Evolutionary conservation across 140 eudicot species (phyloP).

Genomic region (Cichorium intybus): DNA sequence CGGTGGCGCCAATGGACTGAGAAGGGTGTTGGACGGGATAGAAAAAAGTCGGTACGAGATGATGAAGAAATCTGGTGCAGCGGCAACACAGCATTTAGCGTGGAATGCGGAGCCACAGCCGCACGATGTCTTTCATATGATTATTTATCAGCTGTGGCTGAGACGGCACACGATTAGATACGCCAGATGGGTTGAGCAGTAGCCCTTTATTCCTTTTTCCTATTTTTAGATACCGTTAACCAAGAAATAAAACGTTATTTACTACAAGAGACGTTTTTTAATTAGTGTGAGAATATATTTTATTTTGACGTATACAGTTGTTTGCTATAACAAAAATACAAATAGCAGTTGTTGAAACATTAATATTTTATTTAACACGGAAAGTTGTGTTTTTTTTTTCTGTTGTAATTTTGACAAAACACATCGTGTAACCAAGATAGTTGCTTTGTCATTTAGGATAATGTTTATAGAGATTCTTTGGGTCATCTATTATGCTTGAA

Average conservation of each 20-base stretch:
- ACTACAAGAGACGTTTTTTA: slow-evolving; percentile 1
- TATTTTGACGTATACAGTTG: not conserved
- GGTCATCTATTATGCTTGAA: too few species aligned
- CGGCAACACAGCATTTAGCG: slow-evolving; percentile 65
- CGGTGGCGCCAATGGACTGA: slow-evolving; percentile 48
- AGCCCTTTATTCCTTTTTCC: not conserved
- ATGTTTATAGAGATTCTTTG: too few species aligned
- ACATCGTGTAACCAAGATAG: too few species aligned
- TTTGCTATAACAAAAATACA: too few species aligned
- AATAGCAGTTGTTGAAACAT: not conserved
- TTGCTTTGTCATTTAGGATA: too few species aligned
- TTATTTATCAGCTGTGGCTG: slow-evolving; percentile 90
- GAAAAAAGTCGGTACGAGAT: slow-evolving; percentile 38
- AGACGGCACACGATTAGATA: slow-evolving; percentile 79
- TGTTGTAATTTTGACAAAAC: too few species aligned
- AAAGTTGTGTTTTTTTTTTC: too few species aligned
- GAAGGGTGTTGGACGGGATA: slow-evolving; percentile 42
- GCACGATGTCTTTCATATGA: slow-evolving; percentile 91
- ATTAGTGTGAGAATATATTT: too few species aligned
- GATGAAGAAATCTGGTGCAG: slow-evolving; percentile 70
- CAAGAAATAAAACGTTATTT: not conserved
- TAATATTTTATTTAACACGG: too few species aligned
- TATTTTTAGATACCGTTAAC: slow-evolving; percentile 4
- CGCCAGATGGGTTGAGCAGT: slow-evolving; percentile 42
- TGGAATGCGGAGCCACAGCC: slow-evolving; percentile 79